Conservation (phyloP, 2,329 filamentous ascomycete genomes). For the Trichoderma sp. region DNA sequence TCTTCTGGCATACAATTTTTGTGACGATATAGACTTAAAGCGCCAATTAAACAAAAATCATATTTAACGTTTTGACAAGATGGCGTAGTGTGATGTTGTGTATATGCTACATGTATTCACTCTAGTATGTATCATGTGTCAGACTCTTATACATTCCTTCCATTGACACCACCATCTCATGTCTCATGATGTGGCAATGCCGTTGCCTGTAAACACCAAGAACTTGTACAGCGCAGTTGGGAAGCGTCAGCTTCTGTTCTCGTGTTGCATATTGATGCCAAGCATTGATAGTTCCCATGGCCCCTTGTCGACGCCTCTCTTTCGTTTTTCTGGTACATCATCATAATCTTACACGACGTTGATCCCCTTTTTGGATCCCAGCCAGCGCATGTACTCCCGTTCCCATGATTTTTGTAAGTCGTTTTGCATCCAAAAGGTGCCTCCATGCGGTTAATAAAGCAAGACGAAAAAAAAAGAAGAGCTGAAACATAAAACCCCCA, state of each 20-base stretch:
- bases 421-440: background rate
- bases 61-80: background rate
- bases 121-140: background rate
- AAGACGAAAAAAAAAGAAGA: background rate
- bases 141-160: background rate
- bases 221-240: conserved; percentile 5
- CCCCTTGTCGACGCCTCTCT: background rate
- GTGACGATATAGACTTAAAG: conserved; percentile 15
- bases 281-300: background rate
- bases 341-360: conserved; percentile 21
- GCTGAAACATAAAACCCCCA: background rate
- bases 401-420: background rate
- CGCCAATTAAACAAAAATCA: background rate
- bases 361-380: background rate
- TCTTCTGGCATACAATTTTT: background rate
- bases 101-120: background rate
- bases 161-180: background rate
- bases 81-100: background rate
- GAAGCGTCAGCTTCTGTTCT: background rate
- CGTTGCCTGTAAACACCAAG: background rate
- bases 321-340: background rate
- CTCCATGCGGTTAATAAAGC: background rate
- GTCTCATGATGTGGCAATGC: background rate
- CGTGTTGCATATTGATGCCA: background rate
- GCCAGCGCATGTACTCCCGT: conserved; percentile 3